Percentiles rank a stretch among this genome's conserved stretches.
phyloP scores from a whole-genome alignment of 345 rosid genomes.

The Geranium brycei region DNA sequence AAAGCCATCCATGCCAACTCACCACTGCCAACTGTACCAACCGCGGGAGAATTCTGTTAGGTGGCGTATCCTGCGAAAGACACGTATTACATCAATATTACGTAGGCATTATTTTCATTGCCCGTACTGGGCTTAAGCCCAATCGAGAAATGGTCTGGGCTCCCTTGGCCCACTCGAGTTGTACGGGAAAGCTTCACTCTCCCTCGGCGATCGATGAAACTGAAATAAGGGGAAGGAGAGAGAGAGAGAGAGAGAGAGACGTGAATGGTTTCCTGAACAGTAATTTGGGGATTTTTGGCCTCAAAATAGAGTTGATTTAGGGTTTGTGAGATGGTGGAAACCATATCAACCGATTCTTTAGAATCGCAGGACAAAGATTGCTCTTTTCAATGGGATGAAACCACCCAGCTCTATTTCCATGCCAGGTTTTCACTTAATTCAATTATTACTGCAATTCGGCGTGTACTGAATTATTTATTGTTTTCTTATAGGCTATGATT shows the following conservation, averaged over 20 bases:
- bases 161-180: too few relatives aligned
- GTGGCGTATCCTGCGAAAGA: too few relatives aligned
- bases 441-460: background rate
- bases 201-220: background rate
- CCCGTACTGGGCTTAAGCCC: too few relatives aligned
- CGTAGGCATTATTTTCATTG: too few relatives aligned
- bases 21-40: background rate
- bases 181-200: background rate
- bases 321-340: constrained; percentile 17
- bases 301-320: background rate
- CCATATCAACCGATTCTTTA: constrained; percentile 13
- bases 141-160: too few relatives aligned
- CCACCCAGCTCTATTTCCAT: constrained; percentile 51
- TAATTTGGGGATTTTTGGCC: background rate
- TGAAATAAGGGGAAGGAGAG: background rate
- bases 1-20: background rate
- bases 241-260: background rate
- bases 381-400: constrained; percentile 61
- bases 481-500: too few relatives aligned
- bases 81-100: too few relatives aligned
- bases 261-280: background rate
- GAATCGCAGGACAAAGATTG: constrained; percentile 15
- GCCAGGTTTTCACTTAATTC: constrained; percentile 29
- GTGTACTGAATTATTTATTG: too few relatives aligned
- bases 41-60: background rate